Base-by-base conservation (phyloP, 371 early-diverging fungal genomes). In the Coemansia sp. region DNA sequence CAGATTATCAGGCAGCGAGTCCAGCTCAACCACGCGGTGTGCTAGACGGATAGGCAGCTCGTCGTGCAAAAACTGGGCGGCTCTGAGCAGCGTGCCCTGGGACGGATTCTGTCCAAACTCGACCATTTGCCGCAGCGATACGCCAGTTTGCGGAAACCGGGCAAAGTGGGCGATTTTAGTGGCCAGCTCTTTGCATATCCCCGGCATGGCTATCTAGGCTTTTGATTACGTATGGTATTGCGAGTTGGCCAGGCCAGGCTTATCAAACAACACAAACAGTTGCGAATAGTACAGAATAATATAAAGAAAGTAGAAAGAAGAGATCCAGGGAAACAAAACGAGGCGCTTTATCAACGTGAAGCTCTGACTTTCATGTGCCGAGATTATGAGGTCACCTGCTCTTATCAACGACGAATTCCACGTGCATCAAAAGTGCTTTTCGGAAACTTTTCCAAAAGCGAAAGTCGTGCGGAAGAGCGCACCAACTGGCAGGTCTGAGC, bases 21-120 rank as follows among this genome's bases (percentile, higher is more conserved):
- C 97, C 42, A 98, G 85, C 78, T 98, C 98, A 51, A 95, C 94
- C 16, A 96, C 96, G 45, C 98, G 87, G 70, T 94, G 95, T 0
- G 98, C 96, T n/a, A 98, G 82, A 13, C 98, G 90, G 64, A 98
- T 92, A 16, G 97, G 96, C 51, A 98, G 81, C 79, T 98, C 98
- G 83, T 94, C 90, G 64, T 91, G 89, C 16, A 95, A 72, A 78
- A 97, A 97, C 77, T 93, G 94, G 57, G 94, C 88, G 26, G 93
- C 96, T 63, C 88, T 87, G 66, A 95, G 87, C 51, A 97, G 81
- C 2, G 94, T 93, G 6, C 87, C 89, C 64, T 88, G 89, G 21
- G 73, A 81, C 14, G 74, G 76, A 16, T 68, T 59, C 80, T 77
- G 84, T 81, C 95, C 94, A 83, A 94, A 95, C 85, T 91, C 88